Evolutionary conservation across 805 yeast genomes (phyloP), one percentile per base, ranked within the genome.

Genomic region (Metahyphopichia silvanorum): DNA sequence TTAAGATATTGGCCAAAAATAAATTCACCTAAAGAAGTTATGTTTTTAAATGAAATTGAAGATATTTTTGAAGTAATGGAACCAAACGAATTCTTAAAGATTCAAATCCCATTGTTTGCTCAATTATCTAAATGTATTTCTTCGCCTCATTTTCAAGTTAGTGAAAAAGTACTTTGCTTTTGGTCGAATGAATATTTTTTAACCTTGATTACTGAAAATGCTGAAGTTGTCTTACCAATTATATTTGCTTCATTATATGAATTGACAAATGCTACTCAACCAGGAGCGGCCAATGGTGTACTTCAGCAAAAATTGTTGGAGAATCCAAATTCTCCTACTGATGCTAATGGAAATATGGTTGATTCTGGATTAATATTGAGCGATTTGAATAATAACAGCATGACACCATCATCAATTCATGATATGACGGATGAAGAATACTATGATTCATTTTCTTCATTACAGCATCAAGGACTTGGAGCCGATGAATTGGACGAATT

Each of bases 51-150:
- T 60, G 98, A 93, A 65, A 77, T 93, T 43, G 98, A 93, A 60
- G 98, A 93, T 56, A 89, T 93, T 4, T 86, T 89, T 55, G 98
- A 93, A 63, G 93, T 87, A 18, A 87, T 91, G 70, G 97, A 91
- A 60, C 95, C 97, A 10, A 68, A 75, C 37, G 98, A 93, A 61
- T 93, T 93, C 55, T 76, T 79, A 43, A 86, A 87, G 61, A 86
- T 93, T 43, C 94, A 89, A 60, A 84, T 88, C 2, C 98, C 98
- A 3, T 66, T 93, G 29, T 89, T 89, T 62, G 94, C 91, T 19
- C 98, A 93, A 63, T 72, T 93, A 43, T 84, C 96, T 31, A 87
- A 85, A 60, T 91, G 98, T 63, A 89, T 93, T 24, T 76, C 95
- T 17, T 85, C 95, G 2, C 86, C 96, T 17, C 98, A 93, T 65